These are phyloP conservation scores for Datura wrightii DNA, from an alignment of 257 asterid genomes.

Conservation along the genomic window DNA sequence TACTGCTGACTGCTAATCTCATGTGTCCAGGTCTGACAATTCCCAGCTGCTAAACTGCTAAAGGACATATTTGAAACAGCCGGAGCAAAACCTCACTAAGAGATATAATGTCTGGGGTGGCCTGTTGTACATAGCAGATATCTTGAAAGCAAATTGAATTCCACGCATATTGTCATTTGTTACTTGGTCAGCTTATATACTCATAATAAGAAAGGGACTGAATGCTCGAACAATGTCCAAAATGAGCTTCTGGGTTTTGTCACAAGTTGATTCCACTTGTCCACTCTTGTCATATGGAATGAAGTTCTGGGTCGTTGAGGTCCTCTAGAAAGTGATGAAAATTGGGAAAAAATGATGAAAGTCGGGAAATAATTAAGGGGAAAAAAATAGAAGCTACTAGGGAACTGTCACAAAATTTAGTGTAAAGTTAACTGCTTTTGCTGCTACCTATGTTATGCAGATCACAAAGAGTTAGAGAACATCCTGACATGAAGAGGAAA, in stretches of 20 bases:
- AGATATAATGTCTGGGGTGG: neutral
- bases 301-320: neutral
- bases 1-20: conserved; percentile 3
- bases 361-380: too few relatives aligned
- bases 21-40: conserved; percentile 6
- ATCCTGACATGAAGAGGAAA: neutral
- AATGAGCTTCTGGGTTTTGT: neutral
- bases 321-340: neutral
- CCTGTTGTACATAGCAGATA: neutral
- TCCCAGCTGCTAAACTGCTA: neutral
- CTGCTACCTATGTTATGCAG: neutral
- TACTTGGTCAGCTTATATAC: neutral
- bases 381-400: neutral
- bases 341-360: neutral
- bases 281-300: neutral
- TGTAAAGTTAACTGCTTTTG: neutral
- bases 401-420: neutral
- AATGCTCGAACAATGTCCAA: neutral
- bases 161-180: neutral
- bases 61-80: neutral
- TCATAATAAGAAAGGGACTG: neutral
- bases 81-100: neutral
- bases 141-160: neutral
- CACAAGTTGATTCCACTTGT: neutral
- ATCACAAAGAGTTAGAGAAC: neutral